A percentile compares a stretch with the other conserved stretches of the same genome.
Evolutionary conservation across 352 stramenopile species (phyloP).

Genomic region (Phytophthora vignae): DNA sequence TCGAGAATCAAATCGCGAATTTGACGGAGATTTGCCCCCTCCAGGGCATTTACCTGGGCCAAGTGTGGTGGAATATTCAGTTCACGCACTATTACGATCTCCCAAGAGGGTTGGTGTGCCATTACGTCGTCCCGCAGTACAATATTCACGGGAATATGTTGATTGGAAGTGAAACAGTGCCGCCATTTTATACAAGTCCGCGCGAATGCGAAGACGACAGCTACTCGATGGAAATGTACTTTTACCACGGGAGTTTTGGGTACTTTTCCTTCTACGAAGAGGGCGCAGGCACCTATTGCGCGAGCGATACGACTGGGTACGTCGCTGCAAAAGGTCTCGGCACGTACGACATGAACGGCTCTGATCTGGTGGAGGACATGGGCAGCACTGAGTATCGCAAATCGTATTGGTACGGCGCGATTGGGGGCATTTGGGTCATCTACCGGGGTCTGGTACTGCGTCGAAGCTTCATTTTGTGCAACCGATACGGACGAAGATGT

Average conservation of each 20-base stretch:
- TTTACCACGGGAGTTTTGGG: conserved; percentile 22
- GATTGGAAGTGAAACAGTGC: background rate
- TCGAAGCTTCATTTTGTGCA: conserved; percentile 20
- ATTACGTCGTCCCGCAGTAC: conserved; percentile 10
- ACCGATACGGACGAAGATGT: conserved; percentile 11
- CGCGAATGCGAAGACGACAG: conserved; percentile 4
- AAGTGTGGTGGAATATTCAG: conserved; percentile 19
- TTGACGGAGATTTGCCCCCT: conserved; percentile 3
- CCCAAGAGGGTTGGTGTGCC: background rate
- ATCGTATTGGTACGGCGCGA: conserved; percentile 15
- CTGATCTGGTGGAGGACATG: conserved; percentile 1
- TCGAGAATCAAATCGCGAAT: background rate
- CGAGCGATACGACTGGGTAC: conserved; percentile 11
- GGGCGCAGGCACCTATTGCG: conserved; percentile 9
- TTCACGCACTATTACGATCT: conserved; percentile 20
- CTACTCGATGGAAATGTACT: conserved; percentile 15
- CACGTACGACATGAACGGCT: conserved; percentile 24
- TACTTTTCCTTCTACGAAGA: conserved; percentile 30
- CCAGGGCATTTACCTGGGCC: conserved; percentile 15
- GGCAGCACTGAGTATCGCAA: conserved; percentile 5
- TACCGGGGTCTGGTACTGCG: conserved; percentile 20
- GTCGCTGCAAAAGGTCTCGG: conserved; percentile 8
- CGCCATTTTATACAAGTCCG: background rate
- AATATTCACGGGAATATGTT: conserved; percentile 14
- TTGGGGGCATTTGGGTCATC: conserved; percentile 11